A percentile compares a stretch with the other conserved stretches of the same genome.
These are phyloP conservation scores for Haematococcus sp. DNA, from an alignment of 139 green algal species.

Conservation along the genomic window DNA sequence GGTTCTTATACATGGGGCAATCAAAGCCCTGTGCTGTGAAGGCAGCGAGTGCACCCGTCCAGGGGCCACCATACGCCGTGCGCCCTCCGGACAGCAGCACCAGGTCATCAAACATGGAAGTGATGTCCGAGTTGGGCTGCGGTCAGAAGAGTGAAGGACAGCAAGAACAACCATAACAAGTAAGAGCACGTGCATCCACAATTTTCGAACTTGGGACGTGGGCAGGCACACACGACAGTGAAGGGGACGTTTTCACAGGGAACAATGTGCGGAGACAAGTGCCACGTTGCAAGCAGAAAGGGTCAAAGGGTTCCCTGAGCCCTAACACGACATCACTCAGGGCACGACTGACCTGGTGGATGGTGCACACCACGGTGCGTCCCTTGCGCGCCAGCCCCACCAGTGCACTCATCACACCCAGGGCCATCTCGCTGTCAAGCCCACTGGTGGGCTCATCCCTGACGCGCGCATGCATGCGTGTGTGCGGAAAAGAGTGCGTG, in stretches of 20 bases:
- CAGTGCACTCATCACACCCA: slow-evolving; percentile 50
- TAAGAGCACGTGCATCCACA: too few species aligned
- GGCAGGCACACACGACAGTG: too few species aligned
- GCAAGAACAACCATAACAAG: too few species aligned
- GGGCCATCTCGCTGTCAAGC: slow-evolving; percentile 75
- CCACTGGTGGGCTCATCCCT: slow-evolving; percentile 62
- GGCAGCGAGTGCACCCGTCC: slow-evolving; percentile 44
- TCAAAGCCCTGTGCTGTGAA: slow-evolving; percentile 48
- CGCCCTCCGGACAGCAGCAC: slow-evolving; percentile 64
- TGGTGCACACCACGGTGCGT: slow-evolving; percentile 61
- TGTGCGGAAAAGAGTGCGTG: too few species aligned
- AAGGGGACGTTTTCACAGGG: too few species aligned
- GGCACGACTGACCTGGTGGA: slow-evolving; percentile 50
- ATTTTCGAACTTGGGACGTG: neutral
- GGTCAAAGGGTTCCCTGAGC: too few species aligned
- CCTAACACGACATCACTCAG: too few species aligned
- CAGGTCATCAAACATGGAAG: slow-evolving; percentile 70
- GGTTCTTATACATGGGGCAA: slow-evolving; percentile 66
- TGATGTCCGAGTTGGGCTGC: slow-evolving; percentile 67
- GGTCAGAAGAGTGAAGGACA: neutral
- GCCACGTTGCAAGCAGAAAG: too few species aligned
- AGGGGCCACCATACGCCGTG: slow-evolving; percentile 58
- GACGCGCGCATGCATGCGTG: neutral
- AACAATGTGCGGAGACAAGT: too few species aligned
- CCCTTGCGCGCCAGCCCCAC: slow-evolving; percentile 41